Conservation (phyloP, 2,329 filamentous ascomycete genomes). For the Cercospora zeae-maydis region DNA sequence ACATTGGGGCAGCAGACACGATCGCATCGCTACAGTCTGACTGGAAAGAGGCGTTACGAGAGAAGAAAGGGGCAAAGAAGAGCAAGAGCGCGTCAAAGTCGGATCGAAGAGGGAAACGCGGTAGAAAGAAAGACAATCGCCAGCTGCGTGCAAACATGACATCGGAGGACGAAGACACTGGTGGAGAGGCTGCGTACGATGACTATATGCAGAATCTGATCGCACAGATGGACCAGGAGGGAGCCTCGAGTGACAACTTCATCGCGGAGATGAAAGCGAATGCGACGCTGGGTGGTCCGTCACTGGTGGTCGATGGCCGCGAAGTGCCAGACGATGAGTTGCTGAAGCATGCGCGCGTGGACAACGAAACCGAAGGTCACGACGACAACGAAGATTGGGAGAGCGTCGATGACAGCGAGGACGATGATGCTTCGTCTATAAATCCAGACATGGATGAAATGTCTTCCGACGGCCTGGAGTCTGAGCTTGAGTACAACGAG, state of each 20-base stretch:
- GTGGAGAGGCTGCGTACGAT: constrained; percentile 43
- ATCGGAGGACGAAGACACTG: constrained; percentile 48
- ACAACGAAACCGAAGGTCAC: constrained; percentile 17
- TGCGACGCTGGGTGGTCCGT: constrained; percentile 25
- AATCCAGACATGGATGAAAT: constrained; percentile 35
- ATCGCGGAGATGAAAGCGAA: constrained; percentile 12
- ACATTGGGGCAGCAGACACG: constrained; percentile 14
- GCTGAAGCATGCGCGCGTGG: constrained; percentile 19
- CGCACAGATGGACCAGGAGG: constrained; percentile 33
- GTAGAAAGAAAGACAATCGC: constrained; percentile 35
- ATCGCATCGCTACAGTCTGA: constrained; percentile 29
- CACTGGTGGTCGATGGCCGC: constrained; percentile 31
- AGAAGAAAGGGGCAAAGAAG: constrained; percentile 28
- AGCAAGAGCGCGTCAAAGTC: constrained; percentile 19
- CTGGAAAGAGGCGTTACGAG: constrained; percentile 24
- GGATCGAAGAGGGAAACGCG: constrained; percentile 30
- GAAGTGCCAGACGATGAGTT: constrained; percentile 32
- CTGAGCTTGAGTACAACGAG: constrained; percentile 35
- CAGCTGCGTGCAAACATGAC: constrained; percentile 26
- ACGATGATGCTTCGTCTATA: constrained; percentile 15
- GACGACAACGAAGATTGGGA: constrained; percentile 19
- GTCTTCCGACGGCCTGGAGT: constrained; percentile 35
- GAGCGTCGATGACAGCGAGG: constrained; percentile 22
- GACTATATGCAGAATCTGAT: constrained; percentile 70
- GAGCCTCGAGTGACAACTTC: constrained; percentile 12